These are phyloP conservation scores for Wickerhamomyces subpelliculosus DNA, from an alignment of 805 yeast genomes.

Conservation along the genomic window DNA sequence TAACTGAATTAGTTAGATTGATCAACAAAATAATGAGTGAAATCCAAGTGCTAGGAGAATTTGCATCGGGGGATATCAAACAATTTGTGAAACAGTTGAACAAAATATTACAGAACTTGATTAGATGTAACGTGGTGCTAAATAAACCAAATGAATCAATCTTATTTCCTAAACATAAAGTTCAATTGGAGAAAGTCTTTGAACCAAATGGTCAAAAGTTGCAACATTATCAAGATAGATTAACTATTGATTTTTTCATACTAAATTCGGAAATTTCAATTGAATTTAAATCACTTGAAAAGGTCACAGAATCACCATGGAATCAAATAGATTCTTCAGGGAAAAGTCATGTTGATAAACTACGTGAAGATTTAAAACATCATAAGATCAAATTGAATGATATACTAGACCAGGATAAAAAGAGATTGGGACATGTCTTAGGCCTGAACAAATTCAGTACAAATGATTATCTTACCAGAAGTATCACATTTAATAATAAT, in stretches of 20 bases:
- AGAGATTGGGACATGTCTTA: conserved; percentile 26
- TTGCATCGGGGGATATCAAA: conserved; percentile 4
- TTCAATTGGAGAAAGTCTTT: conserved; percentile 32
- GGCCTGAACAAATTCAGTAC: conserved; percentile 29
- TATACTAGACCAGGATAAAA: conserved; percentile 33
- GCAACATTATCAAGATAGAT: conserved; percentile 25
- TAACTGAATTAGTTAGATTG: conserved; percentile 28
- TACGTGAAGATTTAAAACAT: conserved; percentile 48
- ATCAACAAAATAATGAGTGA: conserved; percentile 17
- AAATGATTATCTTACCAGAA: conserved; percentile 50
- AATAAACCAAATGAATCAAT: conserved; percentile 47
- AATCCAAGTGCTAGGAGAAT: conserved; percentile 30
- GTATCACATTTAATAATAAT: conserved; percentile 49
- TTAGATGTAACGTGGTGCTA: conserved; percentile 28
- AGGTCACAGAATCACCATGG: conserved; percentile 59
- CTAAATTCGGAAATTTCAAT: conserved; percentile 57
- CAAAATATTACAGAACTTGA: conserved; percentile 20
- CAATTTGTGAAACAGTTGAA: conserved; percentile 9
- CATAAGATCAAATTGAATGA: conserved; percentile 31
- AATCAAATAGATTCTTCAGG: conserved; percentile 40
- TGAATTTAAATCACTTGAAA: conserved; percentile 46
- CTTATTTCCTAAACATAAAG: conserved; percentile 51
- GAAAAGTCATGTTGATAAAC: conserved; percentile 49
- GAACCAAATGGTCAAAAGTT: conserved; percentile 22
- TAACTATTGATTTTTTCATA: conserved; percentile 52